phyloP scores from a whole-genome alignment of 805 yeast species.

The Candida nitratophila region DNA sequence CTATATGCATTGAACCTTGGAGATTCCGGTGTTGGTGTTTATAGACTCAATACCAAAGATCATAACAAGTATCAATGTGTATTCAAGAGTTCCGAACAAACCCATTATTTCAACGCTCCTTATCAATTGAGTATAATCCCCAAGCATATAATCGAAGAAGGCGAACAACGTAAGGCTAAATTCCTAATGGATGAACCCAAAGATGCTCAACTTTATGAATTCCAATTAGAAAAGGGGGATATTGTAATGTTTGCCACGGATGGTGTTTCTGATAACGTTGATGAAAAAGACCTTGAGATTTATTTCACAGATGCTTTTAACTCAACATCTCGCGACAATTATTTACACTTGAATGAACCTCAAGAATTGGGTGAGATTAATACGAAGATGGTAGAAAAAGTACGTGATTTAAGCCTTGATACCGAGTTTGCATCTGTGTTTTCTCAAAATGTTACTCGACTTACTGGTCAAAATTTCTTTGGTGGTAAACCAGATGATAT shows the following conservation, averaged over 20 bases:
- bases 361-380: conserved; percentile 44
- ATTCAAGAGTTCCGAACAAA: conserved; percentile 66
- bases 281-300: conserved; percentile 61
- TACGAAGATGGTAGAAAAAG: conserved; percentile 53
- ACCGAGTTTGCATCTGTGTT: conserved; percentile 76
- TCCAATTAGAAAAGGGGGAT: conserved; percentile 65
- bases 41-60: conserved; percentile 34
- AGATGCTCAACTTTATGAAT: conserved; percentile 58
- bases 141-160: conserved; percentile 42
- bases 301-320: conserved; percentile 62
- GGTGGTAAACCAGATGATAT: conserved; percentile 98
- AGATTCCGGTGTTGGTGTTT: conserved; percentile 90
- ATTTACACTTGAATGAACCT: too few species aligned
- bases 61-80: conserved; percentile 35
- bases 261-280: conserved; percentile 85
- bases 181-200: conserved; percentile 68
- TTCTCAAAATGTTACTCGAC: conserved; percentile 63
- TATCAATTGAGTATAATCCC: conserved; percentile 87
- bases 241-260: conserved; percentile 84
- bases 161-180: conserved; percentile 46
- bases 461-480: conserved; percentile 60
- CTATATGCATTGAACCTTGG: conserved; percentile 77
- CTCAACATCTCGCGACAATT: too few species aligned
- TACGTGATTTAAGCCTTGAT: conserved; percentile 64
- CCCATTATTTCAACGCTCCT: conserved; percentile 88